phyloP scores from a whole-genome alignment of 2,329 filamentous ascomycete genomes.

The Cytospora piceae region DNA sequence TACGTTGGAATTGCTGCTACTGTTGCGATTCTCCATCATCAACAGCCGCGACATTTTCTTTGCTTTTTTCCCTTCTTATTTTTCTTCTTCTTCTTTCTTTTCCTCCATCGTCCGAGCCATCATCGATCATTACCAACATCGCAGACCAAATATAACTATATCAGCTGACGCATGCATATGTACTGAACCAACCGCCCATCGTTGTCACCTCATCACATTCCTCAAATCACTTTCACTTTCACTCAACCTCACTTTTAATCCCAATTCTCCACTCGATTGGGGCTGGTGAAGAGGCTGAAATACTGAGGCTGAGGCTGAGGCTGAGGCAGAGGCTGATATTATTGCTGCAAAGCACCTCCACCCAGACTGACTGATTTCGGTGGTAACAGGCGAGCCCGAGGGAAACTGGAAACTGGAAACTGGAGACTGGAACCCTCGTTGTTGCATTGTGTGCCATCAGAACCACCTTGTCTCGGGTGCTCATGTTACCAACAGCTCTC shows the following conservation, averaged over 20 bases:
- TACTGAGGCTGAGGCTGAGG: not conserved
- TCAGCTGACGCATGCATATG: not conserved
- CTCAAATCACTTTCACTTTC: not conserved
- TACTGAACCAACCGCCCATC: not conserved
- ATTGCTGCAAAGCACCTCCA: not conserved
- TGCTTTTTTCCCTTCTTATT: not conserved
- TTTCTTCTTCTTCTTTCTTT: not conserved
- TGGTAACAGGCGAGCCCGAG: not conserved
- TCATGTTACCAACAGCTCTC: slow-evolving; percentile 2
- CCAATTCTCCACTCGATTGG: not conserved
- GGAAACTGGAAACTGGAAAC: no score
- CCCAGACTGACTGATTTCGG: not conserved
- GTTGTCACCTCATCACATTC: not conserved
- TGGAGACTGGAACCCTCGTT: not conserved
- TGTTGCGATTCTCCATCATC: not conserved
- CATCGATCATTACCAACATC: not conserved
- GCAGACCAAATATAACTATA: not conserved
- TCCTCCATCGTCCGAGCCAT: not conserved
- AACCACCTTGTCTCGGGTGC: slow-evolving; percentile 21
- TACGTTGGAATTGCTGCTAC: not conserved
- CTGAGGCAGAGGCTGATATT: not conserved
- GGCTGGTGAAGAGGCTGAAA: not conserved
- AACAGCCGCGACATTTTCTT: not conserved
- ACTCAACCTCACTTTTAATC: not conserved
- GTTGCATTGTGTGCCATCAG: not conserved